Percentiles rank a stretch among this genome's conserved stretches.
phyloP scores from a whole-genome alignment of 495 filamentous ascomycete species.

The Beverwykella pulmonaria region DNA sequence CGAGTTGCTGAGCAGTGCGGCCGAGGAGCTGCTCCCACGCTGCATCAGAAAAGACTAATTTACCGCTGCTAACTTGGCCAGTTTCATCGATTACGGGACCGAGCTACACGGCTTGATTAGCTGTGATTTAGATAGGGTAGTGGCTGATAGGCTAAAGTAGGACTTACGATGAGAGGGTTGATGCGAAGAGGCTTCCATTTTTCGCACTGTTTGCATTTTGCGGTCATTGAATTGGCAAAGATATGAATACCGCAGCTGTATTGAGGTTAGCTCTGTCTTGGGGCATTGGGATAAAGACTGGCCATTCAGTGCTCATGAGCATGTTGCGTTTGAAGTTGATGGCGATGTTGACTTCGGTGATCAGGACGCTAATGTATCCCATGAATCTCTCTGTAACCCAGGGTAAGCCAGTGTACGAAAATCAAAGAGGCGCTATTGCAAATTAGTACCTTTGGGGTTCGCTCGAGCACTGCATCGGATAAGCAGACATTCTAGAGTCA shows the following conservation, averaged over 20 bases:
- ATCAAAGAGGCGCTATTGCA: not conserved
- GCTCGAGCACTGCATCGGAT: constrained; percentile 39
- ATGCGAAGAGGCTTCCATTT: constrained; percentile 50
- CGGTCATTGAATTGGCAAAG: constrained; percentile 54
- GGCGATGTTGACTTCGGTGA: constrained; percentile 58
- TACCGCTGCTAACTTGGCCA: constrained; percentile 51
- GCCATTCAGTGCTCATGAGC: constrained; percentile 60
- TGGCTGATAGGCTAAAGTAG: not conserved
- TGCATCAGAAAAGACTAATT: constrained; percentile 55
- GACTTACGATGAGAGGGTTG: constrained; percentile 55
- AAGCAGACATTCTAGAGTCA: not conserved
- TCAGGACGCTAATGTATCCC: constrained; percentile 61
- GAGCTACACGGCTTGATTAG: constrained; percentile 38
- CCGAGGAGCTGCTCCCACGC: constrained; percentile 61
- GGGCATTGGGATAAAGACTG: not conserved
- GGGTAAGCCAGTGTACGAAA: not conserved
- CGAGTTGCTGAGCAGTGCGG: constrained; percentile 44
- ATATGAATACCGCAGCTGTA: constrained; percentile 57
- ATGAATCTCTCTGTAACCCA: constrained; percentile 49
- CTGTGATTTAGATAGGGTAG: not conserved
- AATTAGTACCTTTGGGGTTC: constrained; percentile 45
- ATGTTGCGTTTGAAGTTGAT: constrained; percentile 51
- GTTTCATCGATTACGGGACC: constrained; percentile 61
- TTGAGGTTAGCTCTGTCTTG: not conserved
- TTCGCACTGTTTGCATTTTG: constrained; percentile 58